Conservation (phyloP, 2,329 filamentous ascomycete genomes). For the Aureobasidium pullulans region DNA sequence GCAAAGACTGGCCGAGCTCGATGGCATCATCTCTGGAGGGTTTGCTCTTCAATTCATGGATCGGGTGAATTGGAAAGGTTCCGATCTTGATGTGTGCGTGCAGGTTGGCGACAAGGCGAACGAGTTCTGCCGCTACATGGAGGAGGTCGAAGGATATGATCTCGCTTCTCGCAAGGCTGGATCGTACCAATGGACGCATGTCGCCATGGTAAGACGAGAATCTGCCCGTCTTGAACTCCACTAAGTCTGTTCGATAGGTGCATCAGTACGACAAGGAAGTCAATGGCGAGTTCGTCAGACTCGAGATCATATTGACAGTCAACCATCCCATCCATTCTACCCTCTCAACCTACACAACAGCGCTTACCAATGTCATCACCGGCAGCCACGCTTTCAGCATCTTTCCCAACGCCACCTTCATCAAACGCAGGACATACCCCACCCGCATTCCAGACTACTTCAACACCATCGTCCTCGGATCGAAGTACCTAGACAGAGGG, state of each 20-base stretch:
- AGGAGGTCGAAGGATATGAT: conserved; percentile 10
- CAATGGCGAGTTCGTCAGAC: not conserved
- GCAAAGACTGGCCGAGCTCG: not conserved
- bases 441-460: conserved; percentile 10
- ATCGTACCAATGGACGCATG: conserved; percentile 6
- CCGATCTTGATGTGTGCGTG: conserved; percentile 9
- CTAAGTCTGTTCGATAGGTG: not conserved
- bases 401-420: conserved; percentile 5
- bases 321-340: not conserved
- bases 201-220: not conserved
- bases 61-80: not conserved
- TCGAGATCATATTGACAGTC: not conserved
- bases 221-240: not conserved
- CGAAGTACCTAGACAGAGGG: conserved; percentile 3
- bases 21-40: conserved; percentile 8
- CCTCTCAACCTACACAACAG: conserved; percentile 9
- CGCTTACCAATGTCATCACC: conserved; percentile 4
- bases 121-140: conserved; percentile 3
- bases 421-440: not conserved
- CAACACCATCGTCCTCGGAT: not conserved
- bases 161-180: not conserved
- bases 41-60: conserved; percentile 10
- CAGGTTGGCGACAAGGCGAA: not conserved
- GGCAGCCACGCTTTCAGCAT: conserved; percentile 1
- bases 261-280: conserved; percentile 6